Base-by-base conservation (phyloP, 306 rosid genomes). In the Gynostemma pentaphyllum region DNA sequence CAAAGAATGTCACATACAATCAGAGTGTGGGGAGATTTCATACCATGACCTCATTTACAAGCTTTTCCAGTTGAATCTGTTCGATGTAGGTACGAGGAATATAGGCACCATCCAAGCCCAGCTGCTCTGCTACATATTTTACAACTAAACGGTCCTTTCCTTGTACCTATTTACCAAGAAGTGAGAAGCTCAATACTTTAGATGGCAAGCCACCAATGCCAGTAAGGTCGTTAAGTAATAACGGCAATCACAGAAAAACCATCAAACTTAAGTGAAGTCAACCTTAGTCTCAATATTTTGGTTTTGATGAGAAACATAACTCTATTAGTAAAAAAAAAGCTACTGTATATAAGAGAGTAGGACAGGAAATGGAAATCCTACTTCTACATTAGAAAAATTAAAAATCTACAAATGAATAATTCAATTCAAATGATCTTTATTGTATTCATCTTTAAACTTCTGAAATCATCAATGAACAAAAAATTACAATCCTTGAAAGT, bases 41-140 rank as follows among this genome's bases (percentile, higher is more conserved):
- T 84, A 94, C 99, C 99, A 88, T 86, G 82, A 94, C 97, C 71
- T 94, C 99, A 75, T 82, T 79, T 50, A 88, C 94, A 66, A 94
- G 99, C 81, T 89, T 94, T 77, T 94, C 99, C 74, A 94, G 80
- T 74, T 94, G 99, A 76, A 94, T 94, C 78, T 94, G 99, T 70
- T 94, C 99, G 49, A 94, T 94, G 56, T 94, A 94, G 62, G 99
- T 94, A 29, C 97, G 97, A 76, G 99, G 95, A 80, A 80, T 82
- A 76, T 88, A 94, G 71, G 97, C 84, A 68, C 94, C 96, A 67
- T 94, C 90, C 70, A 94, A 79, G 52, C 95, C 95, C 76, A 94
- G 92, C 77, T 82, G 85, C 71, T 84, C 74, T n/a, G 89, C 99
- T 12, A 82, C 69, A 28, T 28, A 27, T 75, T 83, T 71, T 74